Evolutionary conservation across 2,329 filamentous ascomycete genomes (phyloP).

Genomic region (Lasiodiplodia citricola): DNA sequence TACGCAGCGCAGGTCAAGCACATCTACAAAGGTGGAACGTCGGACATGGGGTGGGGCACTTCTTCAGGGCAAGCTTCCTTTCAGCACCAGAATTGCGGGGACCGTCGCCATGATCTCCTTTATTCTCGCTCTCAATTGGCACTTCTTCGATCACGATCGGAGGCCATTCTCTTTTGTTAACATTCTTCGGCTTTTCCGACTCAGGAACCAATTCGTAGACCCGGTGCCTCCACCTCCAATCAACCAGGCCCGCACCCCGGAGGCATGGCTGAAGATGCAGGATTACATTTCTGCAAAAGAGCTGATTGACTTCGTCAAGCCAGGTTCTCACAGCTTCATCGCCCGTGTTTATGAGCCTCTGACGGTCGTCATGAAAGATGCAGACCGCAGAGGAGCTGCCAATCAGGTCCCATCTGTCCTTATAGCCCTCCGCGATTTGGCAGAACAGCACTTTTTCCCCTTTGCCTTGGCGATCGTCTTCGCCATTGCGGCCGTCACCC

Average conservation of each 20-base stretch:
- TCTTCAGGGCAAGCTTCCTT: conserved; percentile 67
- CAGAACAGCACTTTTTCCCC: conserved; percentile 70
- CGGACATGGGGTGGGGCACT: conserved; percentile 66
- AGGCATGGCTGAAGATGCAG: conserved; percentile 76
- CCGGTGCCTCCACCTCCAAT: conserved; percentile 61
- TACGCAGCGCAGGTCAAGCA: conserved; percentile 20
- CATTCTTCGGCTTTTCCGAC: conserved; percentile 30
- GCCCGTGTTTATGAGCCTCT: conserved; percentile 77
- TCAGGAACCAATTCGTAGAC: conserved; percentile 33
- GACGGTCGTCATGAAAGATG: conserved; percentile 72
- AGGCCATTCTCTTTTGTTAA: conserved; percentile 38
- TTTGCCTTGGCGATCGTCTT: conserved; percentile 69
- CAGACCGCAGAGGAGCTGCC: conserved; percentile 65
- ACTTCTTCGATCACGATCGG: conserved; percentile 71
- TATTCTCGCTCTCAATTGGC: conserved; percentile 75
- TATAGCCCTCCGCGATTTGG: conserved; percentile 54
- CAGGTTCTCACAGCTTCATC: conserved; percentile 71
- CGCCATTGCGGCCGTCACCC: conserved; percentile 66
- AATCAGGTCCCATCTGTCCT: conserved; percentile 57
- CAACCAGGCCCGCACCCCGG: conserved; percentile 76
- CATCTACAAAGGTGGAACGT: conserved; percentile 51
- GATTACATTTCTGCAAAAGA: conserved; percentile 80
- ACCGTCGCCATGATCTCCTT: conserved; percentile 75
- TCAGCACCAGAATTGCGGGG: conserved; percentile 76
- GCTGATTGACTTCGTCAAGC: conserved; percentile 77